Evolutionary conservation across 331 rosid species (phyloP), one percentile per base, ranked within the genome.

Genomic region (Quercus lobata): DNA sequence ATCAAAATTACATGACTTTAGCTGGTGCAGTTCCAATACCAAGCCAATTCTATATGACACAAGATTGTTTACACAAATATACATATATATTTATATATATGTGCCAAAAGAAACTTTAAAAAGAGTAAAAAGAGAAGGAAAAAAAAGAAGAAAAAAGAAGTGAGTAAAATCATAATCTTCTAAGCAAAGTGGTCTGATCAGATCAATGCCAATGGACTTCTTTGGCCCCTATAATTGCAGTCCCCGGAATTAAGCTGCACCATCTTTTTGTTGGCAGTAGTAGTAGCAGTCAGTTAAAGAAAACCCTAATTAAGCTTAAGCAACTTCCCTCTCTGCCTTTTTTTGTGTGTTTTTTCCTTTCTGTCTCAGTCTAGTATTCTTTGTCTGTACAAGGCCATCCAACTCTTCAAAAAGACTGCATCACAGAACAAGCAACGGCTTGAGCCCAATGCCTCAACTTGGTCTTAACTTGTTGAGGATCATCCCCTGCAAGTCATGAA

Each of bases 371-470:
- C 76, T 83, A 57, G 44, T 77, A 78, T 29, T 70, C 60, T 75
- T 34, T 71, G 69, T 74, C 81, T 87, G 79, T 83, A 85, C 91
- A 91, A 85, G 17, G 74, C 58, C 76, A 57, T 72, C 81, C 71
- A 75, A 68, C 70, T 17, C 46, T 21, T 88, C 69, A 88, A n/a
- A 74, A 80, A 27, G 92, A 86, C 55, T 95, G 99, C 92, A 89
- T 85, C 46, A 95, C 91, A 66, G 99, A 93, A 79, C 99, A 95
- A 55, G 99, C 98, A 62, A 95, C 99, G 0, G 97, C 99, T 78
- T 95, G 99, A 35, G 98, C 99, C 99, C 99, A 93, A 35, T 91
- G 97, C 83, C 98, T 89, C 81, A 95, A 78, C 84, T 90, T 95
- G 18, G 90, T 90, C 82, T 93, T 93, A 58, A 95, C 96, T 57